Base-by-base conservation (phyloP, 768 basidiomycete species). In the Gloeopeniophorella convolvens region DNA sequence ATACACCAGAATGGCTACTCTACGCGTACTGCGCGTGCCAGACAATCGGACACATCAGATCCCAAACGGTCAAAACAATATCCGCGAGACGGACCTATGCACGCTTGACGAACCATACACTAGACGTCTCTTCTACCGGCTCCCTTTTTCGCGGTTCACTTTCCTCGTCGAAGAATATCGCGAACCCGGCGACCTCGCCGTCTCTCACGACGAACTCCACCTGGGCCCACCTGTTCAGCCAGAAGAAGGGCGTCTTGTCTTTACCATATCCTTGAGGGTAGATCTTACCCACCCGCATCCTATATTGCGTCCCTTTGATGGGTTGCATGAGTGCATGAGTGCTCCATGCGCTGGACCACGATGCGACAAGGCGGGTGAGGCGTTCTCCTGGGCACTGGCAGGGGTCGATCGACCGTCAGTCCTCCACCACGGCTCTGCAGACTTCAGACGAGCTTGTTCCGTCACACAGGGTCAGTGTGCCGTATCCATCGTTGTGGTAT, bases 31-130 rank as follows among this genome's bases (percentile, higher is more conserved):
- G n/a, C n/a, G n/a, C n/a, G n/a, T n/a, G n/a, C n/a, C n/a, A n/a
- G n/a, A n/a, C n/a, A n/a, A n/a, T n/a, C n/a, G n/a, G n/a, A n/a
- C n/a, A n/a, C n/a, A n/a, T n/a, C n/a, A n/a, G n/a, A n/a, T n/a
- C n/a, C n/a, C n/a, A n/a, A n/a, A n/a, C n/a, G n/a, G n/a, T n/a
- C n/a, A n/a, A n/a, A n/a, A n/a, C n/a, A n/a, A n/a, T n/a, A n/a
- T n/a, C n/a, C n/a, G n/a, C n/a, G n/a, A n/a, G n/a, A n/a, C n/a
- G n/a, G n/a, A n/a, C n/a, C n/a, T n/a, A n/a, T n/a, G n/a, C 46
- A 48, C 5, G 46, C 41, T 42, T 42, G 41, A 9, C 23, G 18
- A 43, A 43, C 42, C 42, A 44, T 13, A 44, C 42, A 11, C 24
- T 32, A 7, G 12, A 23, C 15, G 12, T 23, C 11, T 44, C 42